Percentiles rank a stretch among this genome's conserved stretches.
These are phyloP conservation scores for Sesbania bispinosa DNA, from an alignment of 306 rosid genomes.

Conservation along the genomic window DNA sequence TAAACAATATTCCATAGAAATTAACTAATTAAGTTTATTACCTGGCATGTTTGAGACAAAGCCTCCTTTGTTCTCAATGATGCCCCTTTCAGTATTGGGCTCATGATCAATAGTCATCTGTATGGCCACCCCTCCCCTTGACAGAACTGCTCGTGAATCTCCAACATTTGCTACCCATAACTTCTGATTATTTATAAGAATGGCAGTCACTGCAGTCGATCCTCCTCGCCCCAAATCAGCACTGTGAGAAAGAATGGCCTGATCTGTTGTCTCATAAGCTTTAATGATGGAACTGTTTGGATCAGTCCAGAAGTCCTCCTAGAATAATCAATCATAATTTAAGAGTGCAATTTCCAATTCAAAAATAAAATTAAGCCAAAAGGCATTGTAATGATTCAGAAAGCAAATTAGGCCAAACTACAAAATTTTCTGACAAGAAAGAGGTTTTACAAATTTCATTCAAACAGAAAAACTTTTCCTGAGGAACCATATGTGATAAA, in stretches of 20 bases:
- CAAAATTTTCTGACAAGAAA: background rate
- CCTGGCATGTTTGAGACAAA: slow-evolving; percentile 98
- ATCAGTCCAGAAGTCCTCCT: slow-evolving; percentile 73
- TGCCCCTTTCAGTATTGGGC: slow-evolving; percentile 75
- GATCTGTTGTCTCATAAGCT: slow-evolving; percentile 68
- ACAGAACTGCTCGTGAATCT: slow-evolving; percentile 82
- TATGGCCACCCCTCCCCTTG: slow-evolving; percentile 53
- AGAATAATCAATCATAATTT: slow-evolving; percentile 11
- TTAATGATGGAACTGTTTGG: slow-evolving; percentile 49
- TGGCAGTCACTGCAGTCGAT: slow-evolving; percentile 78
- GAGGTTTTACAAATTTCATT: background rate
- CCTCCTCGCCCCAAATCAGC: slow-evolving; percentile 79
- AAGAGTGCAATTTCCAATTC: slow-evolving; percentile 6
- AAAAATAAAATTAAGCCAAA: background rate
- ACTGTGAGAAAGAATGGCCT: slow-evolving; percentile 63
- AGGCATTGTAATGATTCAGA: background rate
- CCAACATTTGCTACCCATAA: slow-evolving; percentile 74
- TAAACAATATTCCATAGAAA: slow-evolving; percentile 14
- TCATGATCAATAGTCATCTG: slow-evolving; percentile 77
- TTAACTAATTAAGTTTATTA: slow-evolving; percentile 25
- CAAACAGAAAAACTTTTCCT: background rate
- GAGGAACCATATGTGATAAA: slow-evolving; percentile 2
- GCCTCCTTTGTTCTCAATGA: slow-evolving; percentile 83
- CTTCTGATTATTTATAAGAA: slow-evolving; percentile 54
- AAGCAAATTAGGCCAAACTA: background rate